Evolutionary conservation across 2,329 filamentous ascomycete genomes (phyloP), one percentile per base, ranked within the genome.

Genomic region (Aureobasidium lini): DNA sequence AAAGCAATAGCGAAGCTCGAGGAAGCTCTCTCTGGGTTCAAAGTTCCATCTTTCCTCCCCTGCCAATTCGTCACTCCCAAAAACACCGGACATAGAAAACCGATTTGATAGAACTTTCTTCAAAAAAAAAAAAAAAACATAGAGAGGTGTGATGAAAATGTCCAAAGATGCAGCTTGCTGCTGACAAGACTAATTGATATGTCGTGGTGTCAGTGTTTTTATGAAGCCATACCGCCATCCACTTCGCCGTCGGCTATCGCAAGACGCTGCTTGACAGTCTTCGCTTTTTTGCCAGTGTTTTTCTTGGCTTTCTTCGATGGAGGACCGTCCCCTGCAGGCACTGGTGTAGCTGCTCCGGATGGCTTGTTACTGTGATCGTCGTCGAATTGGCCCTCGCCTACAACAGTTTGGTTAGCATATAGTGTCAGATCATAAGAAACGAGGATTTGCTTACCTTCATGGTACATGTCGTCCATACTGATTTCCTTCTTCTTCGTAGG

Each of bases 321-420:
- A 69, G 36, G 81, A 71, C 66, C 68, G 31, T 71, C 71, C 42
- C 75, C 75, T 4, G 72, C 76, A 52, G 84, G 84, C 10, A 88
- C 81, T 0, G 91, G 92, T 1, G 94, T 96, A 3, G 89, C 90
- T 0, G 91, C 86, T 37, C 92, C 94, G 2, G 89, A 95, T 28
- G 85, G 84, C 70, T 95, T 94, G 66, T 86, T 88, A 67, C 82
- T 86, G 50, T 80, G 82, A 71, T 95, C 91, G 67, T 97, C 93
- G 67, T 97, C 93, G 75, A 99, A 99, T 72, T 96, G 86, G 62
- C 94, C 94, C 80, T 99, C 94, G 68, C 93, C 93, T 97, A 69
- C 57, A 36, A 62, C 39, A 44, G 43, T 29, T 50, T 42, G 1
- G 67, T 81, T 70, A 76, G 71, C 63, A 64, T 40, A 34, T 42